Evolutionary conservation across 257 asterid genomes (phyloP).

Genomic region (Salvia rosmarinus): DNA sequence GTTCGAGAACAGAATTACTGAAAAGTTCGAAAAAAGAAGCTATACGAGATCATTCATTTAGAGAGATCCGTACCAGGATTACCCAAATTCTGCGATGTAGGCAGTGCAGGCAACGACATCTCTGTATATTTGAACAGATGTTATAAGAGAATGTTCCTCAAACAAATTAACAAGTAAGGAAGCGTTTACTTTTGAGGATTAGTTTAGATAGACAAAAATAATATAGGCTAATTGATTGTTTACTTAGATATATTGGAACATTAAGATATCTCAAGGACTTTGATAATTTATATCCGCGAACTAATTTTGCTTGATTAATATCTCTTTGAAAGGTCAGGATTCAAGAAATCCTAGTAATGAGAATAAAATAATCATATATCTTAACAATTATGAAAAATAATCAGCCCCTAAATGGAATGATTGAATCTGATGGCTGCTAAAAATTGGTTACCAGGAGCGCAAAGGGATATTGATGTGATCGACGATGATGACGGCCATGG

Average conservation of each 20-base stretch:
- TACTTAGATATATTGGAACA: no score
- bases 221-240: no score
- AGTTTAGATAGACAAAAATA: no score
- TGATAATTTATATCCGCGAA: no score
- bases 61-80: constrained; percentile 54
- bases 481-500: constrained; percentile 99
- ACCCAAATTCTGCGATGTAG: constrained; percentile 66
- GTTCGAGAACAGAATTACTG: constrained; percentile 16
- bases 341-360: no score
- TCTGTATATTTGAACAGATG: constrained; percentile 56
- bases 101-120: constrained; percentile 97
- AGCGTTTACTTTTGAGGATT: no score
- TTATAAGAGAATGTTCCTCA: constrained; percentile 17
- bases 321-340: no score
- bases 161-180: constrained; percentile 1
- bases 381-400: no score
- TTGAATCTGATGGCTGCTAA: neutral
- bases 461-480: constrained; percentile 76
- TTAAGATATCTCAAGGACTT: no score
- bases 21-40: constrained; percentile 25
- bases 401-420: neutral
- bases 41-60: neutral
- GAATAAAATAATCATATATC: no score
- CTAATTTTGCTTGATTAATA: no score
- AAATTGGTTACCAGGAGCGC: constrained; percentile 86